Percentiles rank a stretch among this genome's conserved stretches.
Evolutionary conservation across 495 filamentous ascomycete genomes (phyloP).

Genomic region (Aspergillus mulundensis): DNA sequence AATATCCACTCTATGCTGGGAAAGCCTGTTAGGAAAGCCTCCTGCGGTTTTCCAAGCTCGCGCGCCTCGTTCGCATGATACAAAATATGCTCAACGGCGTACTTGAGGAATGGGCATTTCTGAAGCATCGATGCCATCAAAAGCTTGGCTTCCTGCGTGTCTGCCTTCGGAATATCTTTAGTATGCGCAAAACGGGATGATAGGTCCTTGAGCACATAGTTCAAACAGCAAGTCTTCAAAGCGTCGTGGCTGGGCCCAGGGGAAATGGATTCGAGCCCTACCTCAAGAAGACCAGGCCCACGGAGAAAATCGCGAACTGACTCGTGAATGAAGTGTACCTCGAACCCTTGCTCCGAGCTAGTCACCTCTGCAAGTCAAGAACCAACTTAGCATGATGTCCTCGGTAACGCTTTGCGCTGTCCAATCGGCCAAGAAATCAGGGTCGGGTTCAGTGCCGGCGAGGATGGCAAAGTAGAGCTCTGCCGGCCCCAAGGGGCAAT

Average conservation of each 20-base stretch:
- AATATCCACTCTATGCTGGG: conserved; percentile 31
- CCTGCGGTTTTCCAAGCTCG: conserved; percentile 26
- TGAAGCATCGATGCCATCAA: neutral
- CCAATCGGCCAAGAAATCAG: neutral
- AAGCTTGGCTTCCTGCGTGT: neutral
- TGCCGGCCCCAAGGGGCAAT: conserved; percentile 22
- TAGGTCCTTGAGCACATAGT: conserved; percentile 19
- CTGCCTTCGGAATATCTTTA: no score
- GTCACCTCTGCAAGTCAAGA: conserved; percentile 35
- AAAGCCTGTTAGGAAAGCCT: conserved; percentile 37
- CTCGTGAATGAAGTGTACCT: conserved; percentile 49
- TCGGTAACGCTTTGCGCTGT: neutral
- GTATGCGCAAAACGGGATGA: neutral
- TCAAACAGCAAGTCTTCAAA: conserved; percentile 32
- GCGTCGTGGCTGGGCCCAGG: conserved; percentile 26
- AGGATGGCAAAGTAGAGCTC: conserved; percentile 35
- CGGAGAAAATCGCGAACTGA: conserved; percentile 43
- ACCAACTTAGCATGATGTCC: conserved; percentile 26
- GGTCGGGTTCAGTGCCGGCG: conserved; percentile 4
- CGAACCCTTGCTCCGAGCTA: conserved; percentile 4
- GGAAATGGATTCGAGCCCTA: conserved; percentile 14
- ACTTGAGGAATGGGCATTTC: conserved; percentile 38
- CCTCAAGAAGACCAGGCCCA: conserved; percentile 28
- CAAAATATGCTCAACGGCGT: conserved; percentile 40
- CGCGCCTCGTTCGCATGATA: conserved; percentile 40